phyloP scores from a whole-genome alignment of 2,329 filamentous ascomycete genomes.

The Fusarium compactum region DNA sequence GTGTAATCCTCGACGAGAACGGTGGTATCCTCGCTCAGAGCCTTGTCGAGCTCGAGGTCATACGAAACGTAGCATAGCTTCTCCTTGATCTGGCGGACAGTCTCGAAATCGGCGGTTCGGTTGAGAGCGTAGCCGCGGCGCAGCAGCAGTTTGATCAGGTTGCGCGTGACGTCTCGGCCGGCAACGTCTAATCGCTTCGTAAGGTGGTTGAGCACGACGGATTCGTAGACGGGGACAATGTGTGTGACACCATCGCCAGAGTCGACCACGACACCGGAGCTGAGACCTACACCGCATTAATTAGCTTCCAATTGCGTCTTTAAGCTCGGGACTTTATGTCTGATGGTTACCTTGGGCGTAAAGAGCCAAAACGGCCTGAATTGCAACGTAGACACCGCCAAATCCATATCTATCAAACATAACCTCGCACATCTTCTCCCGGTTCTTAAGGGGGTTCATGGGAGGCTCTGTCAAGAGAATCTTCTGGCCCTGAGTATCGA shows the following conservation, averaged over 20 bases:
- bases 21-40: conserved; percentile 95
- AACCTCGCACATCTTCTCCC: conserved; percentile 98
- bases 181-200: conserved; percentile 95
- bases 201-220: conserved; percentile 95
- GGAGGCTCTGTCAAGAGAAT: conserved; percentile 97
- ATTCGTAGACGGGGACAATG: conserved; percentile 98
- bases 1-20: conserved; percentile 98
- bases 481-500: conserved; percentile 92
- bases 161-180: conserved; percentile 96
- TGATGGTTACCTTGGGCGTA: conserved; percentile 85
- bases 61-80: conserved; percentile 99
- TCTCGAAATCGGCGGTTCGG: conserved; percentile 98
- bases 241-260: conserved; percentile 98
- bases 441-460: conserved; percentile 97
- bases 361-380: conserved; percentile 94
- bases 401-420: conserved; percentile 99
- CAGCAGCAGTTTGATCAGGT: conserved; percentile 93
- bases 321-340: background rate
- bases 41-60: conserved; percentile 95
- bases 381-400: conserved; percentile 96
- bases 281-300: conserved; percentile 70
- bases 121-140: conserved; percentile 97
- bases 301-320: conserved; percentile 1
- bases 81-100: conserved; percentile 98
- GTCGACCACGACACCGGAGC: conserved; percentile 97